These are phyloP conservation scores for Hypoxylon fragiforme DNA, from an alignment of 495 filamentous ascomycete genomes.

Conservation along the genomic window DNA sequence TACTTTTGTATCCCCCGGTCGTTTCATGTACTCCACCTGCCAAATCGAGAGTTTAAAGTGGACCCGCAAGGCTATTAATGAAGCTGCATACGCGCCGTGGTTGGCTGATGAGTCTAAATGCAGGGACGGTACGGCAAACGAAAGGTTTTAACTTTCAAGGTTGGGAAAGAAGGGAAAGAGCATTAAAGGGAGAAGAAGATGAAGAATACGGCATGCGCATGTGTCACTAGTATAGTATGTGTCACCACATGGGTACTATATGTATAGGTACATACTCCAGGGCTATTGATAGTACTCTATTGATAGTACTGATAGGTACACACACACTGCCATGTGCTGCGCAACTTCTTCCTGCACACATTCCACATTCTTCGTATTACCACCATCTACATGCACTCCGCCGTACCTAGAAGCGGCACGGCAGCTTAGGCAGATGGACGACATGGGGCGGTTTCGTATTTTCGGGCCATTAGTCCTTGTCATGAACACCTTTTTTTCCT, in stretches of 20 bases:
- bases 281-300: no score
- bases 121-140: constrained; percentile 18
- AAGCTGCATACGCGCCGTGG: constrained; percentile 13
- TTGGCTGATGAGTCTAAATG: constrained; percentile 27
- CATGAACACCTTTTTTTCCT: constrained; percentile 1
- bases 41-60: constrained; percentile 24
- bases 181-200: neutral
- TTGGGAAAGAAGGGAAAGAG: constrained; percentile 1
- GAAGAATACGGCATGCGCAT: no score
- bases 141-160: constrained; percentile 7
- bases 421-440: neutral
- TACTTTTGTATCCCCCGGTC: constrained; percentile 28
- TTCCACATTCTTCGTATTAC: constrained; percentile 25
- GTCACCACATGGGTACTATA: no score
- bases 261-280: no score
- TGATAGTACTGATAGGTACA: no score
- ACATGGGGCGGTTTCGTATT: constrained; percentile 34
- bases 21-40: constrained; percentile 35
- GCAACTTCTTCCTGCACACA: constrained; percentile 1
- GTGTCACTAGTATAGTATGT: no score
- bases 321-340: no score
- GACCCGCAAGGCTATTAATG: neutral
- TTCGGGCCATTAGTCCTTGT: constrained; percentile 31
- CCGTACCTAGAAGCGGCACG: neutral
- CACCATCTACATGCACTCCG: neutral